phyloP scores from a whole-genome alignment of 345 rosid genomes.

The Clausena lansium region DNA sequence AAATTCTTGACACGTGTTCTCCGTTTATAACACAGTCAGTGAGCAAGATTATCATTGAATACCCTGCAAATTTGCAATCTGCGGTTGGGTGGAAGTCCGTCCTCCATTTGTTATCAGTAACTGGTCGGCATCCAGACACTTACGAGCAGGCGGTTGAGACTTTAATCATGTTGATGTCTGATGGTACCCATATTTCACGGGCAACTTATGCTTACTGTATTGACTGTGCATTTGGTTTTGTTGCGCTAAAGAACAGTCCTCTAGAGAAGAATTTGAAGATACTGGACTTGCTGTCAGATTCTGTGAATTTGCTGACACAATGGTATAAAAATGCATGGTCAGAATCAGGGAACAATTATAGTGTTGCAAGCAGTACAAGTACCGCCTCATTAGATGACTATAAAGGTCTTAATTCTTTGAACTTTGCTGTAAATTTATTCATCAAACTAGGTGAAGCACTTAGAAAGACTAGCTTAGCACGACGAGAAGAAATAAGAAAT shows the following conservation, averaged over 20 bases:
- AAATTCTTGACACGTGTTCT: conserved; percentile 67
- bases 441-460: conserved; percentile 81
- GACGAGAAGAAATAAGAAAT: conserved; percentile 85
- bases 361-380: conserved; percentile 48
- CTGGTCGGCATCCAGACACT: conserved; percentile 70
- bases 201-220: conserved; percentile 64
- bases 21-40: conserved; percentile 55
- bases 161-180: conserved; percentile 59
- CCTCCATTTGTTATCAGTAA: conserved; percentile 62
- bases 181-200: conserved; percentile 40
- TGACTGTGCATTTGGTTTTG: conserved; percentile 78
- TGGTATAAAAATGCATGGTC: conserved; percentile 49
- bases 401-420: conserved; percentile 31
- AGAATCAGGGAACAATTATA: conserved; percentile 41
- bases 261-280: conserved; percentile 68
- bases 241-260: conserved; percentile 67
- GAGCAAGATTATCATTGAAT: conserved; percentile 57
- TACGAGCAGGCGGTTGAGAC: conserved; percentile 75
- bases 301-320: conserved; percentile 48
- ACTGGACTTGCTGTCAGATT: conserved; percentile 68
- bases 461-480: conserved; percentile 70
- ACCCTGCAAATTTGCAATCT: conserved; percentile 60
- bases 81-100: conserved; percentile 80
- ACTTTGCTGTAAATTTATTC: conserved; percentile 46
- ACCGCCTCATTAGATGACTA: conserved; percentile 60